Base-by-base conservation (phyloP, 306 rosid genomes). In the Vicia villosa region DNA sequence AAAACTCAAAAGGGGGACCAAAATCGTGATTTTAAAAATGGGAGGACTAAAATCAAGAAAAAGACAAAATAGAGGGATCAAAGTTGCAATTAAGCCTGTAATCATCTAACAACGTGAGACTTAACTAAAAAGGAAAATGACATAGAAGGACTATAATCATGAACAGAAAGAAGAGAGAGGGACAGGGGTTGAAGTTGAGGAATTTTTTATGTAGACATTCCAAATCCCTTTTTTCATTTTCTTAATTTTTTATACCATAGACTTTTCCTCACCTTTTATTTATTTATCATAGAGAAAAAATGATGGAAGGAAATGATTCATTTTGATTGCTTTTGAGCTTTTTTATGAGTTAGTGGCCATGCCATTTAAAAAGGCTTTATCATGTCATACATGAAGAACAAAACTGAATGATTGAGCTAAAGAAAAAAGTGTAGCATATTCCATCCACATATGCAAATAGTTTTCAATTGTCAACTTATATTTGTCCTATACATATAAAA, bases 331-430 rank as follows among this genome's bases (percentile, higher is more conserved):
- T 56, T 24, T 6, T 4, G 1, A 55, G 37, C 11, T 11, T 24
- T 26, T 24, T 55, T 56, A 26, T 14, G 40, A 56, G 63, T 56
- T 56, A 26, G 63, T 56, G 40, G 13, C 10, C 40, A 26, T 6
- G 63, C 63, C 63, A 56, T 56, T 56, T 56, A 56, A 56, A 56
- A 56, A 56, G 40, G 63, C 40, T 14, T 56, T 20, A 56, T 56
- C 63, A 28, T 56, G 38, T 56, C 63, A 26, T 56, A 26, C 20
- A 56, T 56, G 40, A 56, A 56, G 5, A 26, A 56, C 38, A 56
- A 55, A 2, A 13, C 38, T 56, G 10, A 56, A 56, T 56, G 19
- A 56, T 56, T 26, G 62, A 26, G 20, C 38, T 51, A 52, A 11
- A 52, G 30, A 11, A 20, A 52, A 10, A 52, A 21, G 58, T 51